Conservation (phyloP, 345 rosid species). For the Brassica incana region DNA sequence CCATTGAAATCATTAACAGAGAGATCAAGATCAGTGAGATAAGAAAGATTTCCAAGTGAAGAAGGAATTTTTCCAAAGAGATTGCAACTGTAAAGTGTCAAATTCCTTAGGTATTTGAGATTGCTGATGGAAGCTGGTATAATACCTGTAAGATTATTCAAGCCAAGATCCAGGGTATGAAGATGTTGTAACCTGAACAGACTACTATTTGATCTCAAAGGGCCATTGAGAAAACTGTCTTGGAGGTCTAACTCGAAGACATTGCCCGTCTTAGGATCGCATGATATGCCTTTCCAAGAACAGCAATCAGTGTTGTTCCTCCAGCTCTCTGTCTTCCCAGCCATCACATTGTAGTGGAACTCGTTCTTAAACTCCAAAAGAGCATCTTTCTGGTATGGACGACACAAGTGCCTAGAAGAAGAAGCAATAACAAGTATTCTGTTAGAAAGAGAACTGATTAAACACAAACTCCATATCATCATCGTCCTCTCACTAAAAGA, state of each 20-base stretch:
- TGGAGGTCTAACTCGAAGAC: background rate
- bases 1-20: constrained; percentile 41
- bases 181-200: background rate
- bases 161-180: background rate
- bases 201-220: background rate
- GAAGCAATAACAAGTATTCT: background rate
- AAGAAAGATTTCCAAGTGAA: constrained; percentile 29
- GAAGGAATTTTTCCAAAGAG: constrained; percentile 15
- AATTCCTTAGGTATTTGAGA: background rate
- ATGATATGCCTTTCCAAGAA: background rate
- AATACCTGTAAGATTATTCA: background rate
- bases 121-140: background rate
- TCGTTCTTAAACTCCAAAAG: constrained; percentile 24
- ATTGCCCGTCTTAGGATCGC: background rate
- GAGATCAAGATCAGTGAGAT: background rate
- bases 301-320: background rate
- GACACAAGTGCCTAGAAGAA: background rate
- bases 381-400: constrained; percentile 24
- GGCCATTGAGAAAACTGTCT: background rate
- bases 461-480: background rate
- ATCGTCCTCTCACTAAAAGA: background rate
- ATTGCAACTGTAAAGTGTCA: background rate
- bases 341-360: background rate
- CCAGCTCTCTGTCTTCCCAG: background rate
- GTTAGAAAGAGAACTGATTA: background rate